Conservation (phyloP, 73 alveolate genomes). For the Symbiodinium natans region DNA sequence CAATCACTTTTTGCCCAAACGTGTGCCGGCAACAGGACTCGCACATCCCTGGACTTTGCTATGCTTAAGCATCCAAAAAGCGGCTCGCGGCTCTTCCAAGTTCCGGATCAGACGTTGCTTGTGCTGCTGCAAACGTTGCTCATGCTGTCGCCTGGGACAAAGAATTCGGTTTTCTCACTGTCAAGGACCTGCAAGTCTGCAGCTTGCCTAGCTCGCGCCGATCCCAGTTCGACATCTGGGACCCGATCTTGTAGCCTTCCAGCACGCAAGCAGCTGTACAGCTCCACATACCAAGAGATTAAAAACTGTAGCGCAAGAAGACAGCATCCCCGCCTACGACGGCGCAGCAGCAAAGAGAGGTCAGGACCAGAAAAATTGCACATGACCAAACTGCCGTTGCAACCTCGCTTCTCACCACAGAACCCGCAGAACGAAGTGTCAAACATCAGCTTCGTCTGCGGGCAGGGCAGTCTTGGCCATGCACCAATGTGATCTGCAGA, state of each 20-base stretch:
- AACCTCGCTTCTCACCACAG: slow-evolving; percentile 13
- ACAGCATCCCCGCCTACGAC: slow-evolving; percentile 5
- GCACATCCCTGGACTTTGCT: too few species aligned
- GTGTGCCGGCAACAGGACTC: too few species aligned
- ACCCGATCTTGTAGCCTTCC: neutral
- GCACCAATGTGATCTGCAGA: slow-evolving; percentile 73
- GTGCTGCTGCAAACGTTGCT: neutral
- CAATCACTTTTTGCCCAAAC: too few species aligned
- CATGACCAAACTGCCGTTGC: slow-evolving; percentile 64
- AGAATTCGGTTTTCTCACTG: too few species aligned
- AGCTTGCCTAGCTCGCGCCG: neutral
- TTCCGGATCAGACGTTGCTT: neutral
- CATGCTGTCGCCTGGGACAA: neutral
- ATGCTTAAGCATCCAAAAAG: too few species aligned
- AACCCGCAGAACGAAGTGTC: neutral
- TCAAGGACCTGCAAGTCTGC: too few species aligned
- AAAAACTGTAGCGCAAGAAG: neutral
- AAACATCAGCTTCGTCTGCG: neutral
- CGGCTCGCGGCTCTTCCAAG: too few species aligned
- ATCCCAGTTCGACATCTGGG: neutral
- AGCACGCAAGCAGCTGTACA: too few species aligned
- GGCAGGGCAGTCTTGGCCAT: slow-evolving; percentile 43
- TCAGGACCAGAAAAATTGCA: slow-evolving; percentile 41
- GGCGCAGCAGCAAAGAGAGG: slow-evolving; percentile 46
- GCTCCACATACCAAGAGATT: too few species aligned